These are phyloP conservation scores for Hsuehochloa calcarea DNA, from an alignment of 176 grass and related monocot genomes.

Conservation along the genomic window DNA sequence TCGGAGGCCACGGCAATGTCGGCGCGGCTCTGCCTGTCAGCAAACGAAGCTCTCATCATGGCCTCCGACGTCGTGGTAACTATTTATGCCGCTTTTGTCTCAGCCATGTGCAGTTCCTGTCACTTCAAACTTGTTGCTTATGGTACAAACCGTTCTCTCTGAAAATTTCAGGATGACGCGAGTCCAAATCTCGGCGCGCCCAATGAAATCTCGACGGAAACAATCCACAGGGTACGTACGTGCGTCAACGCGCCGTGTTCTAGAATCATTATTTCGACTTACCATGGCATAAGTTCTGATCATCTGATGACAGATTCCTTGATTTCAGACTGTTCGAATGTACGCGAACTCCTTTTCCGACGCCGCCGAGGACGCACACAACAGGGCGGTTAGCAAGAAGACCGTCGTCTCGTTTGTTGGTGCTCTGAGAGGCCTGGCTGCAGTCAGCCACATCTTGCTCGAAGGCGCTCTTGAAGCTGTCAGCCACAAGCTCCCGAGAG, in stretches of 20 bases:
- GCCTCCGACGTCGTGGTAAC: slow-evolving; percentile 14
- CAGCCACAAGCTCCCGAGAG: not conserved
- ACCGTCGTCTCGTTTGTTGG: not conserved
- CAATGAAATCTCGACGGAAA: slow-evolving; percentile 12
- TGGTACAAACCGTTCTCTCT: no score
- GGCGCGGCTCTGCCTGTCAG: not conserved
- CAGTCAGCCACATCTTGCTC: slow-evolving; percentile 28
- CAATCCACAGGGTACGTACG: not conserved
- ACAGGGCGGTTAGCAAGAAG: not conserved
- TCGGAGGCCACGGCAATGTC: slow-evolving; percentile 17
- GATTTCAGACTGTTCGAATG: not conserved
- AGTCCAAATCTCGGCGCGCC: not conserved
- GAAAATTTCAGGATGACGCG: not conserved
- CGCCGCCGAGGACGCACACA: not conserved
- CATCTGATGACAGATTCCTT: not conserved
- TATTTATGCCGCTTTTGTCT: not conserved
- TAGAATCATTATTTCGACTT: not conserved
- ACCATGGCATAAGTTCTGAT: not conserved
- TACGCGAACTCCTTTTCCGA: not conserved
- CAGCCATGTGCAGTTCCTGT: not conserved
- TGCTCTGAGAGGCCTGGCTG: slow-evolving; percentile 11
- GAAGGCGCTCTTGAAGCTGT: slow-evolving; percentile 23
- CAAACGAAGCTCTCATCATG: slow-evolving; percentile 9
- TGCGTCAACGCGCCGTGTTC: no score
- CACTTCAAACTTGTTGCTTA: not conserved